phyloP scores from a whole-genome alignment of 345 rosid species.

The Laguncularia racemosa region DNA sequence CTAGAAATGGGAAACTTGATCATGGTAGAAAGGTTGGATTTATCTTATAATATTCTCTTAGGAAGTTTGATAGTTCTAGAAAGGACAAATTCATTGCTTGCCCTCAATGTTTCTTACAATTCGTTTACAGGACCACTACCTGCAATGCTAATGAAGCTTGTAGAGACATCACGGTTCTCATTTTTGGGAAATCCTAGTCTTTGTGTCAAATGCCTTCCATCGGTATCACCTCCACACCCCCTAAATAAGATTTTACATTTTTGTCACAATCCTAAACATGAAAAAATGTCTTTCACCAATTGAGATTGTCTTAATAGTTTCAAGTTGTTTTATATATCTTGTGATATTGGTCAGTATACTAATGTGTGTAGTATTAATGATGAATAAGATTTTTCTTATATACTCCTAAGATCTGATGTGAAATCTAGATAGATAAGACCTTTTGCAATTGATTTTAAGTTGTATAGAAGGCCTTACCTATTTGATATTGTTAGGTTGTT shows the following conservation, averaged over 20 bases:
- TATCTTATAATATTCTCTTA: slow-evolving; percentile 57
- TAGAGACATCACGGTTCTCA: slow-evolving; percentile 34
- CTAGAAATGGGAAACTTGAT: slow-evolving; percentile 25
- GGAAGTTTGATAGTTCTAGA: slow-evolving; percentile 44
- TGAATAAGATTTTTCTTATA: too few relatives aligned
- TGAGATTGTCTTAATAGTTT: slow-evolving; percentile 30
- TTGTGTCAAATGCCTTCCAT: slow-evolving; percentile 41
- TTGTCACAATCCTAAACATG: slow-evolving; percentile 25
- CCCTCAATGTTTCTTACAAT: slow-evolving; percentile 52
- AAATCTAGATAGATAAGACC: too few relatives aligned
- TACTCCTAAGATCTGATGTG: too few relatives aligned
- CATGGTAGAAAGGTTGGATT: slow-evolving; percentile 40
- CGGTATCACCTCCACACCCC: slow-evolving; percentile 15
- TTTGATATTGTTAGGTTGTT: too few relatives aligned
- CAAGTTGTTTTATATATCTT: slow-evolving; percentile 21
- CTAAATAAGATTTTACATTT: slow-evolving; percentile 20
- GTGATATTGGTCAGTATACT: slow-evolving; percentile 26
- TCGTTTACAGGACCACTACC: slow-evolving; percentile 68
- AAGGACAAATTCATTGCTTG: slow-evolving; percentile 27
- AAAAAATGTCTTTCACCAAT: slow-evolving; percentile 24
- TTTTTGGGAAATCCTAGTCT: slow-evolving; percentile 53
- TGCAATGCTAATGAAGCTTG: too few relatives aligned
- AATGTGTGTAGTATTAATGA: slow-evolving; percentile 19
- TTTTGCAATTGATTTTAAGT: too few relatives aligned
- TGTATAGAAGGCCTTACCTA: too few relatives aligned